Evolutionary conservation across 495 filamentous ascomycete genomes (phyloP), one percentile per base, ranked within the genome.

Genomic region (Lichenothelia convexa): DNA sequence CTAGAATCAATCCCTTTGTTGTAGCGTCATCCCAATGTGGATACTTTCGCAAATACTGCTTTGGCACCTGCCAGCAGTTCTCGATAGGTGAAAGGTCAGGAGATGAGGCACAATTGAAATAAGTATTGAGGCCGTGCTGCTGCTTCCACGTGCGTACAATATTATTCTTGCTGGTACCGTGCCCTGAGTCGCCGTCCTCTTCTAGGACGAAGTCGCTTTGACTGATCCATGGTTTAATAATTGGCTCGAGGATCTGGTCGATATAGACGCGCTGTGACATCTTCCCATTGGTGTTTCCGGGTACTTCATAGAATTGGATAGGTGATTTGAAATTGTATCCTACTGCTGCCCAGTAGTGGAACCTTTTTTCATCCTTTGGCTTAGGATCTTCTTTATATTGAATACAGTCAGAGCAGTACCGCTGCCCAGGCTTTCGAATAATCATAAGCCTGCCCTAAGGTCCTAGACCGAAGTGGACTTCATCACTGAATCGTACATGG

Each of bases 191-290:
- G 18, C 21, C 40, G 17, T 44, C 40, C 27, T 44, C 42, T 21
- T 44, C 40, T 4, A 44, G 32, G 5, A 44, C 39, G 26, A 44
- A 36, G 4, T 29, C 31, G 6, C n/a, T 21, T 13, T 30, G n/a
- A 37, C 42, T 11, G 38, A 29, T 11, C n/a, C 40, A 43, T 13
- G 40, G 31, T 21, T 35, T 35, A 6, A 44, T 39, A 26, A 36
- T 11, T 0, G 42, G 42, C 31, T 33, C 17, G n/a, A 33, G 16
- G 20, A 44, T 43, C 32, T 30, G 27, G 22, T 44, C 30, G 31
- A 44, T 43, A 30, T 44, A 44, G 19, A 44, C 30, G 3, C 21
- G 5, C 21, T 42, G 39, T 13, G 31, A 38, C 42, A 44, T 36
- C 29, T 43, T 43, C 12, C 40, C 42, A 15, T 44, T 44, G 9